A percentile compares a stretch with the other conserved stretches of the same genome.
Conservation (phyloP, 805 yeast genomes). For the Candida verbasci region DNA sequence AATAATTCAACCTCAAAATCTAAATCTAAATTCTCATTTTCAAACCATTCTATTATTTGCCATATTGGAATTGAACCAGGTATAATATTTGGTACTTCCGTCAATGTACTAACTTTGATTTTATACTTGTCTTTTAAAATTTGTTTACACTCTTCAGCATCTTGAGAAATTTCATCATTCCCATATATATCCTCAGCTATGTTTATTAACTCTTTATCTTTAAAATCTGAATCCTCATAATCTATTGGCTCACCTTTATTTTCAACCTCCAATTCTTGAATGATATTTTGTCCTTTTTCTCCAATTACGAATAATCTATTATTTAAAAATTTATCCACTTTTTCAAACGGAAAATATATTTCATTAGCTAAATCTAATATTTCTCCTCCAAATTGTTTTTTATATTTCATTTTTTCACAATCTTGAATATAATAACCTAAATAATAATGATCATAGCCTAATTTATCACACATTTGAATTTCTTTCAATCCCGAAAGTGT, state of each 20-base stretch:
- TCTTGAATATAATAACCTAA: conserved; percentile 78
- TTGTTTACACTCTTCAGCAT: conserved; percentile 15
- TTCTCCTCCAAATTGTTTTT: conserved; percentile 74
- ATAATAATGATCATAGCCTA: conserved; percentile 56
- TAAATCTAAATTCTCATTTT: conserved; percentile 18
- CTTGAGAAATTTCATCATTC: conserved; percentile 10
- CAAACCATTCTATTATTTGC: conserved; percentile 38
- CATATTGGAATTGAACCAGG: conserved; percentile 50
- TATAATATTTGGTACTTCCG: conserved; percentile 35
- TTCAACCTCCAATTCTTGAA: conserved; percentile 11
- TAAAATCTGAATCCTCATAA: conserved; percentile 8
- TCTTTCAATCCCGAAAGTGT: conserved; percentile 75
- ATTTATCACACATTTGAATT: conserved; percentile 46
- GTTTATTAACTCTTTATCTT: conserved; percentile 10
- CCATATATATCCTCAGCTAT: conserved; percentile 18
- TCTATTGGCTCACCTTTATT: conserved; percentile 13
- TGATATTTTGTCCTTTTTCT: conserved; percentile 3
- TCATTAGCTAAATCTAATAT: conserved; percentile 52
- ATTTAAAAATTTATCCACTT: conserved; percentile 19
- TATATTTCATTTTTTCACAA: conserved; percentile 80
- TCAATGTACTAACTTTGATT: not conserved
- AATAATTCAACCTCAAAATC: conserved; percentile 13
- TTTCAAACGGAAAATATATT: conserved; percentile 36
- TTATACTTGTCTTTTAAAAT: conserved; percentile 12
- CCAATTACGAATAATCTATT: conserved; percentile 31